These are phyloP conservation scores for Prillingera fragicola DNA, from an alignment of 1,284 basidiomycete species.

Conservation along the genomic window DNA sequence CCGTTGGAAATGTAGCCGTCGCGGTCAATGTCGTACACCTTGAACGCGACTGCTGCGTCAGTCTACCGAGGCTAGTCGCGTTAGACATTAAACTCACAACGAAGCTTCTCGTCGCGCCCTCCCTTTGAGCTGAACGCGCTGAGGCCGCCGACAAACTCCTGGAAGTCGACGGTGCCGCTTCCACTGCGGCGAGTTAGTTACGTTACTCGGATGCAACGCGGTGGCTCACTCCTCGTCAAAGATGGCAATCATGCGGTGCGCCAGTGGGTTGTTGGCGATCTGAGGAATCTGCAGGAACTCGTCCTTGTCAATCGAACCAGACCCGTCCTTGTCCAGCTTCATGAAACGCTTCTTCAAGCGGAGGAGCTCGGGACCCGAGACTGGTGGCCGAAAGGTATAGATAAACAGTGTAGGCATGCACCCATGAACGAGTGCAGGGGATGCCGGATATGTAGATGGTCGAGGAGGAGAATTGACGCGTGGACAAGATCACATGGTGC, in stretches of 20 bases:
- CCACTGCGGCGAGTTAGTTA: constrained; percentile 56
- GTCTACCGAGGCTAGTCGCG: background rate
- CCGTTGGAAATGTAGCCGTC: constrained; percentile 99
- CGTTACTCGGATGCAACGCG: background rate
- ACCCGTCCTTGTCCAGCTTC: constrained; percentile 98
- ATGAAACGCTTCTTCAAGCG: constrained; percentile 97
- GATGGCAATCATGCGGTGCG: constrained; percentile 96
- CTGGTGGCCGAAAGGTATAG: constrained; percentile 51
- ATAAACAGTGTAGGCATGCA: no score
- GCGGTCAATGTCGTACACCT: constrained; percentile 97
- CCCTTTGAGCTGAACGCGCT: constrained; percentile 96
- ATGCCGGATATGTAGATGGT: no score
- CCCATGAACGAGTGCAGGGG: no score
- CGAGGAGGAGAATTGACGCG: no score
- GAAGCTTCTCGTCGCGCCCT: constrained; percentile 91
- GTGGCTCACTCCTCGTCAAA: constrained; percentile 90
- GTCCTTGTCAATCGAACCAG: constrained; percentile 95
- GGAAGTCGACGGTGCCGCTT: constrained; percentile 96
- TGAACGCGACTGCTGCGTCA: constrained; percentile 74
- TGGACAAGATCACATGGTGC: no score
- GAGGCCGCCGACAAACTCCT: constrained; percentile 95
- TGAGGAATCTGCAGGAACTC: constrained; percentile 98
- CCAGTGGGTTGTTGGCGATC: constrained; percentile 95
- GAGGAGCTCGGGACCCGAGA: constrained; percentile 85
- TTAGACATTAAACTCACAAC: constrained; percentile 61